Evolutionary conservation across 2,329 filamentous ascomycete genomes (phyloP).

Genomic region (Apiospora rasikravindrae): DNA sequence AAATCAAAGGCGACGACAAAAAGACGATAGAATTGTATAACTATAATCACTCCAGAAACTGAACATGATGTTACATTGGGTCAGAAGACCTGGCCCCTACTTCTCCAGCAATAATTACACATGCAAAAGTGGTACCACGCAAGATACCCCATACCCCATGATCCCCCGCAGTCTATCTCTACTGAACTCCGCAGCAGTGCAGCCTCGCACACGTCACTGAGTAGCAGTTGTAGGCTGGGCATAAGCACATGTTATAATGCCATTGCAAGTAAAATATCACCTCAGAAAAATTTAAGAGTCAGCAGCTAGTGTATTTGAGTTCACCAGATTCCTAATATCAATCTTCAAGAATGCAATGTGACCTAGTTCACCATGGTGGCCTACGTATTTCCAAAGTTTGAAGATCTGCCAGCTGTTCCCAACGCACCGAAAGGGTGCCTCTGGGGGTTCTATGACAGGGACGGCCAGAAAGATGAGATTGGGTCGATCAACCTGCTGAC

Average conservation of each 20-base stretch:
- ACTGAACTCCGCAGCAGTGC: neutral
- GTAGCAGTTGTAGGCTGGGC: neutral
- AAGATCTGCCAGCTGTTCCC: neutral
- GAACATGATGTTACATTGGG: neutral
- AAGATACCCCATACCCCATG: neutral
- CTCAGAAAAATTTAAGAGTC: neutral
- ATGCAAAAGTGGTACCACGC: neutral
- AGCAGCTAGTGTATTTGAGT: no score
- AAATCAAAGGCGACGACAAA: neutral
- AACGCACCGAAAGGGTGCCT: neutral
- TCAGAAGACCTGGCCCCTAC: neutral
- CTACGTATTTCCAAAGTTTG: constrained; percentile 1
- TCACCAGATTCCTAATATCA: neutral
- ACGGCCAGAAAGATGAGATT: neutral
- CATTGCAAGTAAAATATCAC: neutral
- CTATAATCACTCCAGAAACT: neutral
- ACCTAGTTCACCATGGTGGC: neutral
- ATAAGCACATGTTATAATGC: neutral
- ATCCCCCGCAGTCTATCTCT: neutral
- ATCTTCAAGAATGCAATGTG: neutral
- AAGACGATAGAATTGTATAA: neutral
- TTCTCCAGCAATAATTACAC: neutral
- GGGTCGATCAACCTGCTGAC: neutral
- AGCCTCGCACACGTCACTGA: neutral
- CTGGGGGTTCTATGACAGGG: neutral